Evolutionary conservation across 2,329 filamentous ascomycete genomes (phyloP).

Genomic region (Xylaria sp.): DNA sequence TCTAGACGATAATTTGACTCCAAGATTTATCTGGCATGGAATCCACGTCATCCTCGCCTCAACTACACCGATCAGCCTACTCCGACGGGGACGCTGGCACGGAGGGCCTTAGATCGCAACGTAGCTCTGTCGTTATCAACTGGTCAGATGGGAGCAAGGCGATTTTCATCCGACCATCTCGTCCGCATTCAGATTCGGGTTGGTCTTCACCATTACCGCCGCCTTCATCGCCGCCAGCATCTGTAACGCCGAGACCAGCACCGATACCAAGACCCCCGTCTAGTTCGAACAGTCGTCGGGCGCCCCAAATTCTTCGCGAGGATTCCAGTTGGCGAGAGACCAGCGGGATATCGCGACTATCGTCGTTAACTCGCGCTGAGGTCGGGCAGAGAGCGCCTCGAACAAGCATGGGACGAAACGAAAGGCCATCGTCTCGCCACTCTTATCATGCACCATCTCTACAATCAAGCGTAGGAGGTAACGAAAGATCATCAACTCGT

Average conservation of each 20-base stretch:
- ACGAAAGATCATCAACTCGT: neutral
- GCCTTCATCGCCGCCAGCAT: neutral
- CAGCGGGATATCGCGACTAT: neutral
- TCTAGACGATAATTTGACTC: neutral
- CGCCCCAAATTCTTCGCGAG: neutral
- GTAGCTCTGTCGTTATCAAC: slow-evolving; percentile 17
- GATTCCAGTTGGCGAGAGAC: neutral
- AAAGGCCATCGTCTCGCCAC: neutral
- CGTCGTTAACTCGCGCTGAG: neutral
- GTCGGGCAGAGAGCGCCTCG: neutral
- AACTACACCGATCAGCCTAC: neutral
- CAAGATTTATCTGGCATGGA: slow-evolving; percentile 1
- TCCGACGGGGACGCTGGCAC: neutral
- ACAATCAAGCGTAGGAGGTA: neutral
- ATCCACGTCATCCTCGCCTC: neutral
- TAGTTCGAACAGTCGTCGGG: neutral
- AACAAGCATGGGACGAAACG: neutral
- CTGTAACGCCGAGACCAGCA: neutral
- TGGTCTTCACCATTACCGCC: neutral
- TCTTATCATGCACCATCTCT: too few species aligned
- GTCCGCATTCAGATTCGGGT: neutral
- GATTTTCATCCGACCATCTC: slow-evolving; percentile 5
- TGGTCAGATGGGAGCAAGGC: slow-evolving; percentile 18
- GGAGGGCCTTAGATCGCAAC: neutral
- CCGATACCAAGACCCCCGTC: neutral